These are phyloP conservation scores for Mortierella sp. DNA, from an alignment of 371 early-diverging fungal genomes.

Conservation along the genomic window DNA sequence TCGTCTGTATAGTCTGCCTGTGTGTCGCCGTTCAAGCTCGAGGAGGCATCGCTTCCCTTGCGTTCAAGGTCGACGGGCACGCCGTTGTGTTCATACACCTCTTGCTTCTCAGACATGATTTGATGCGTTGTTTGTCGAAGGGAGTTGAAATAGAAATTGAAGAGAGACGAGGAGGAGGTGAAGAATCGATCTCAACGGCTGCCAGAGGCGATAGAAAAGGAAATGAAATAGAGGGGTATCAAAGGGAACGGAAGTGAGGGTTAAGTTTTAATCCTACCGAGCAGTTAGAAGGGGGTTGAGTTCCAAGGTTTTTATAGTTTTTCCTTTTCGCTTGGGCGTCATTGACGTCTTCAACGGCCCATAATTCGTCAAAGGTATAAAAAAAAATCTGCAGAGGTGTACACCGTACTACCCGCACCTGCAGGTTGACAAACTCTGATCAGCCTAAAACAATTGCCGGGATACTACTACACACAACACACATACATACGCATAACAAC, in stretches of 20 bases:
- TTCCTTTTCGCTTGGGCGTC: background rate
- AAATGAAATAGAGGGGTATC: background rate
- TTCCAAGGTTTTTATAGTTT: slow-evolving; percentile 5
- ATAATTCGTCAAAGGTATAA: background rate
- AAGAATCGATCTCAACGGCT: background rate
- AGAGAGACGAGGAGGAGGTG: background rate
- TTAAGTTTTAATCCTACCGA: slow-evolving; percentile 3
- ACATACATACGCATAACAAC: background rate
- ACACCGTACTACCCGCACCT: too few species aligned
- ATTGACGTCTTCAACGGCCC: slow-evolving; percentile 12
- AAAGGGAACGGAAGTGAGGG: background rate
- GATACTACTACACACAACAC: background rate
- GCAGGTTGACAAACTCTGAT: background rate
- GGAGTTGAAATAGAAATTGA: background rate
- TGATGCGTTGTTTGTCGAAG: background rate
- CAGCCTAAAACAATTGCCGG: background rate
- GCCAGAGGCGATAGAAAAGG: background rate
- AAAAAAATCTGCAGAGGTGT: background rate
- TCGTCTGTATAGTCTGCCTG: slow-evolving; percentile 11
- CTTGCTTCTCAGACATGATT: slow-evolving; percentile 23
- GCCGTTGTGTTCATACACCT: background rate
- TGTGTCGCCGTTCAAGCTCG: slow-evolving; percentile 21
- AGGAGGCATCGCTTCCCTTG: slow-evolving; percentile 23
- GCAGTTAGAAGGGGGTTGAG: background rate
- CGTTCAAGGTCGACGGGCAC: slow-evolving; percentile 11